Evolutionary conservation across 2,329 filamentous ascomycete species (phyloP).

Genomic region (Waltergamsia citrina): DNA sequence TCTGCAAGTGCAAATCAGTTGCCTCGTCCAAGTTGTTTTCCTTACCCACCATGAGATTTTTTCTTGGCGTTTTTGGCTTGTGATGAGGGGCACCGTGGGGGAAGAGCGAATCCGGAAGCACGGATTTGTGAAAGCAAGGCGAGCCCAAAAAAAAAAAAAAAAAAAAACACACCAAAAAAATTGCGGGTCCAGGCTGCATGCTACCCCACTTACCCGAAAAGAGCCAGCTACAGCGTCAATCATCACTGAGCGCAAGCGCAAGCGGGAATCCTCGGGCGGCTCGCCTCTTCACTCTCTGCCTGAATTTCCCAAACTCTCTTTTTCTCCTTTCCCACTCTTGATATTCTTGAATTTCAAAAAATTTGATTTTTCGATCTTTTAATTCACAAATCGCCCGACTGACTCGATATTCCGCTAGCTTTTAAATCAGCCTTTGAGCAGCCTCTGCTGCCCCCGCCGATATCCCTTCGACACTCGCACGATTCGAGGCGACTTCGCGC

Average conservation of each 20-base stretch:
- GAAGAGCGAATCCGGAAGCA: conserved; percentile 5
- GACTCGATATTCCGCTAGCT: neutral
- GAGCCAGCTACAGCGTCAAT: neutral
- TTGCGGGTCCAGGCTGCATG: neutral
- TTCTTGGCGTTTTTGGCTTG: too few relatives aligned
- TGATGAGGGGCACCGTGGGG: conserved; percentile 2
- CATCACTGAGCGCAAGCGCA: too few relatives aligned
- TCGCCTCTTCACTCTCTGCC: conserved; percentile 1
- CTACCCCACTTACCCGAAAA: conserved; percentile 4
- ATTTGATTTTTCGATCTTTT: neutral
- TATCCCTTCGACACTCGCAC: neutral
- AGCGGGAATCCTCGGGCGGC: neutral
- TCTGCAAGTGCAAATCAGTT: too few relatives aligned
- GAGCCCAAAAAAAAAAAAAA: too few relatives aligned
- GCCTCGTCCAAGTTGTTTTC: too few relatives aligned
- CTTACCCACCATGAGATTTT: too few relatives aligned
- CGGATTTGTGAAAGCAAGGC: conserved; percentile 5
- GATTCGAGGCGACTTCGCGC: conserved; percentile 2
- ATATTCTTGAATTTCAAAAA: neutral
- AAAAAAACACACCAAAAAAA: neutral
- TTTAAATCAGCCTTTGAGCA: conserved; percentile 10
- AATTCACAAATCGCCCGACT: neutral
- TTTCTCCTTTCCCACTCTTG: conserved; percentile 1
- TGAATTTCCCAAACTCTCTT: neutral
- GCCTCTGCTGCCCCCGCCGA: conserved; percentile 15